phyloP scores from a whole-genome alignment of 371 early-diverging fungal species.

The Saksenaea oblongispora region DNA sequence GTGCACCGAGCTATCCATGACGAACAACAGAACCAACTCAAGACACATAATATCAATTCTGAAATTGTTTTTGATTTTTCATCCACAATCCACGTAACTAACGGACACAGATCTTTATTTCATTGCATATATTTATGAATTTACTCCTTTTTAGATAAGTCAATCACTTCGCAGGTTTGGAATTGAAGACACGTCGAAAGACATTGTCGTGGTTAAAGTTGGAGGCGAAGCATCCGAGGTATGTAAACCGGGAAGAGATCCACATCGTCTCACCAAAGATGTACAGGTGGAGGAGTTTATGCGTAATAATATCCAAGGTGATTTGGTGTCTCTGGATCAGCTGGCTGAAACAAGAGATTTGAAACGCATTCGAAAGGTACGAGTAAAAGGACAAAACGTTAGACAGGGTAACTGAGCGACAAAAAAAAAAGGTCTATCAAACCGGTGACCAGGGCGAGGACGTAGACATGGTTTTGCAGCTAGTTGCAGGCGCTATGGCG shows the following conservation, averaged over 20 bases:
- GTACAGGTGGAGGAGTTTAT: slow-evolving; percentile 37
- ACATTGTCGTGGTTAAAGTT: slow-evolving; percentile 52
- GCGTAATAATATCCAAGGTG: slow-evolving; percentile 39
- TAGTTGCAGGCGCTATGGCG: slow-evolving; percentile 44
- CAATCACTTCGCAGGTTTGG: slow-evolving; percentile 59
- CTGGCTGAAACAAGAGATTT: slow-evolving; percentile 28
- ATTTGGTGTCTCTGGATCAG: slow-evolving; percentile 33
- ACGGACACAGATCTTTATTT: no score
- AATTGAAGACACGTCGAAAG: slow-evolving; percentile 43
- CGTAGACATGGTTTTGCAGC: slow-evolving; percentile 16
- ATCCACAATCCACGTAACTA: slow-evolving; percentile 48
- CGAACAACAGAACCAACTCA: slow-evolving; percentile 45
- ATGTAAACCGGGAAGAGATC: slow-evolving; percentile 4
- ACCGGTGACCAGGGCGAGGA: slow-evolving; percentile 19
- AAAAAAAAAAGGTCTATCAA: slow-evolving; percentile 32
- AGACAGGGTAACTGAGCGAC: neutral
- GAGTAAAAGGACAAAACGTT: neutral
- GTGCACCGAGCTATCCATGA: slow-evolving; percentile 55
- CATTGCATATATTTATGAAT: neutral
- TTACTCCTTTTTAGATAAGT: slow-evolving; percentile 39
- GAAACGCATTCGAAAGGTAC: slow-evolving; percentile 39
- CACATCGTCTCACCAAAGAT: neutral
- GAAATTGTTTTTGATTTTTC: slow-evolving; percentile 63
- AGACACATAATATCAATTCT: slow-evolving; percentile 55
- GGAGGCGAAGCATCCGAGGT: slow-evolving; percentile 49